These are phyloP conservation scores for Fraxinus paxiana DNA, from an alignment of 305 asterid species.

Conservation along the genomic window DNA sequence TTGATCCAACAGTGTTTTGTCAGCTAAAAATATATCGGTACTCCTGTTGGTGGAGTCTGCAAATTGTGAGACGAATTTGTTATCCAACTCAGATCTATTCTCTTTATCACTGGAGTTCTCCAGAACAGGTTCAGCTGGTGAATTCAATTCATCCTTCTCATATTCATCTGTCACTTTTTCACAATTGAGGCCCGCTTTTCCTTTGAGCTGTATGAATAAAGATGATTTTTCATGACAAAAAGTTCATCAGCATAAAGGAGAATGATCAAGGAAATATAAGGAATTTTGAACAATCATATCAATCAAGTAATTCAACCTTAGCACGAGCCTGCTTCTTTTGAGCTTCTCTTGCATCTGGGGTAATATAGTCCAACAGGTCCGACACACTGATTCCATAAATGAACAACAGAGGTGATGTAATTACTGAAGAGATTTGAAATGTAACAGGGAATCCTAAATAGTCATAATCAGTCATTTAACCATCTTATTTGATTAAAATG, in stretches of 20 bases:
- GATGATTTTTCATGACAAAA: slow-evolving; percentile 27
- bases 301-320: slow-evolving; percentile 43
- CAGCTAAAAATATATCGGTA: slow-evolving; percentile 28
- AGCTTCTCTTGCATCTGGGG: slow-evolving; percentile 86
- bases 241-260: neutral
- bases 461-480: neutral
- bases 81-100: slow-evolving; percentile 47
- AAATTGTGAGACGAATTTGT: slow-evolving; percentile 39
- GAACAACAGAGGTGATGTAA: slow-evolving; percentile 15
- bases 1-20: slow-evolving; percentile 36
- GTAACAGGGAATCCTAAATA: neutral
- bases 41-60: slow-evolving; percentile 35
- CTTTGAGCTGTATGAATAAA: slow-evolving; percentile 54
- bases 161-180: slow-evolving; percentile 50
- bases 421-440: slow-evolving; percentile 13
- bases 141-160: slow-evolving; percentile 43
- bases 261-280: neutral
- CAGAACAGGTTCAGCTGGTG: slow-evolving; percentile 43
- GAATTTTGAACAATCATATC: neutral
- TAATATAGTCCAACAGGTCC: slow-evolving; percentile 80
- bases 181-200: slow-evolving; percentile 55
- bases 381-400: slow-evolving; percentile 56
- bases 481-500: slow-evolving; percentile 1
- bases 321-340: slow-evolving; percentile 89
- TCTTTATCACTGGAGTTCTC: slow-evolving; percentile 68